Evolutionary conservation across 2,329 filamentous ascomycete species (phyloP).

Genomic region (Clarireedia paspali): DNA sequence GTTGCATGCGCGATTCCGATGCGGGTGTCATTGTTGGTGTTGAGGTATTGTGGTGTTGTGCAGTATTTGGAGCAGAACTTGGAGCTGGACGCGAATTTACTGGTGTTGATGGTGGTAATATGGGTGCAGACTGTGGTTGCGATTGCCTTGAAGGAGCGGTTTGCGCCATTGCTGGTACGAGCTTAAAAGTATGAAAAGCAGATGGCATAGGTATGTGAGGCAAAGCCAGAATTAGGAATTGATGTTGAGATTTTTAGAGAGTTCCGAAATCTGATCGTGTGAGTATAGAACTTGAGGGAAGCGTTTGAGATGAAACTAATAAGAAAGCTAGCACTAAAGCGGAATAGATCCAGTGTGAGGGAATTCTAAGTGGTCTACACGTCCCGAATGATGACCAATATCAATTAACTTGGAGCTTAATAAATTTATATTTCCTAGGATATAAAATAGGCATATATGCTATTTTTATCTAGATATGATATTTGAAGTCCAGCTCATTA

Average conservation of each 20-base stretch:
- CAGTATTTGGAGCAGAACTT: conserved; percentile 10
- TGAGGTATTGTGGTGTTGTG: conserved; percentile 16
- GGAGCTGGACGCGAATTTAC: conserved; percentile 15
- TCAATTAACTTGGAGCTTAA: not conserved
- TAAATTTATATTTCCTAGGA: not conserved
- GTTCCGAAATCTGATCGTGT: not conserved
- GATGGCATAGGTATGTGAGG: conserved; percentile 16
- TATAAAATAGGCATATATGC: no score
- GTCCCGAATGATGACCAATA: not conserved
- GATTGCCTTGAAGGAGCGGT: conserved; percentile 12
- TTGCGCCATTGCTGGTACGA: conserved; percentile 26
- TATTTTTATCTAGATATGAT: conserved; percentile 29
- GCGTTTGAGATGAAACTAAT: conserved; percentile 6
- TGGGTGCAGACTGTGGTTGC: conserved; percentile 18
- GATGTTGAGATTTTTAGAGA: not conserved
- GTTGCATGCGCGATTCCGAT: conserved; percentile 26
- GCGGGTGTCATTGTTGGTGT: conserved; percentile 20
- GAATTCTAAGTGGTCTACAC: not conserved
- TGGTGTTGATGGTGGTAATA: conserved; percentile 24
- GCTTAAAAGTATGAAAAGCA: conserved; percentile 28
- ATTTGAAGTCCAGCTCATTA: conserved; percentile 39
- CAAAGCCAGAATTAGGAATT: not conserved
- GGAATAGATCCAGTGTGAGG: not conserved
- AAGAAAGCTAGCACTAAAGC: not conserved
- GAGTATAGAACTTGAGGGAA: not conserved